Evolutionary conservation across 2,329 filamentous ascomycete species (phyloP).

Genomic region (Paecilomyces fulvus): DNA sequence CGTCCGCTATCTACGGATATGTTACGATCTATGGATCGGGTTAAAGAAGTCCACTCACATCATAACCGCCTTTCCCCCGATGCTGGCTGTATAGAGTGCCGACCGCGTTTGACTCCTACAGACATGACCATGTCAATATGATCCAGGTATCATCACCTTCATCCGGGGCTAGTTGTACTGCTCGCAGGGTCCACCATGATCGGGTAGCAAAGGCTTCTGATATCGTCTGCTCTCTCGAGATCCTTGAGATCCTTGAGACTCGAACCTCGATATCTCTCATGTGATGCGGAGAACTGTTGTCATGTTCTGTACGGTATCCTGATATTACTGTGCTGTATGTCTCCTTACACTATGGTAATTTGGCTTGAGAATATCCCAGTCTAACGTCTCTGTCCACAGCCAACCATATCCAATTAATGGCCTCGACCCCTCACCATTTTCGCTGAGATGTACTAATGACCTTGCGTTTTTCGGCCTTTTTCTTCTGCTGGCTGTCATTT

Average conservation of each 20-base stretch:
- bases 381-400: slow-evolving; percentile 18
- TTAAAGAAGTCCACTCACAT: background rate
- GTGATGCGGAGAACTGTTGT: background rate
- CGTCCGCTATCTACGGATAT: background rate
- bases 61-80: background rate
- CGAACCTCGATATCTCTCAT: background rate
- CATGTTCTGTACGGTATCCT: background rate
- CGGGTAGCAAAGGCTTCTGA: background rate
- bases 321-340: background rate
- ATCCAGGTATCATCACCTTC: background rate
- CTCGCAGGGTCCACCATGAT: background rate
- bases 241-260: background rate
- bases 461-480: slow-evolving; percentile 9
- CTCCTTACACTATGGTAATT: background rate
- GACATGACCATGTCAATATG: background rate
- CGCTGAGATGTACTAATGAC: slow-evolving; percentile 10
- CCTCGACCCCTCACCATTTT: slow-evolving; percentile 15
- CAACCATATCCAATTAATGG: slow-evolving; percentile 17
- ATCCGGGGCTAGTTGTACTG: background rate
- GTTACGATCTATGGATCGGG: background rate
- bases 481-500: slow-evolving; percentile 11
- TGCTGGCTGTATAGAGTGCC: background rate
- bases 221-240: background rate
- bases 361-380: slow-evolving; percentile 15
- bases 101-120: background rate